Base-by-base conservation (phyloP, 140 eudicot genomes). In the Erigeron philadelphicus region DNA sequence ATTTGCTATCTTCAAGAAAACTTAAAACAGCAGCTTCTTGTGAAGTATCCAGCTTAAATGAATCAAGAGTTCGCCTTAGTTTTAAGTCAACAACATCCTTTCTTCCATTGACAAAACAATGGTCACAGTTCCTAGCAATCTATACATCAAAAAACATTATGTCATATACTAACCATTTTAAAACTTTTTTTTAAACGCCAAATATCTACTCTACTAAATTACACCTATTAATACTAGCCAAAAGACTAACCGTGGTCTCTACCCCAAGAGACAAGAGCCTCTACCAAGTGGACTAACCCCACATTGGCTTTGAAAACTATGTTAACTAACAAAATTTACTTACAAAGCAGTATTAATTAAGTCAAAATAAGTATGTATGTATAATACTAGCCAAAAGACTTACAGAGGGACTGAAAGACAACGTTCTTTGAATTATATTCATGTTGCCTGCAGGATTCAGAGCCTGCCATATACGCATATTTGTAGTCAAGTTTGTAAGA, bases 401-500 rank as follows among this genome's bases (percentile, higher is more conserved):
- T 70, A 79, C 79, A 21, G 49, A 8, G 13, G 82, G 45, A 75
- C 60, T 45, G 18, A 41, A 48, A 17, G 78, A 71, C 64, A 87
- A 79, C 5, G 83, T 75, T 25, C 18, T 74, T 16, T 61, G 41
- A 45, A 84, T 71, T 45, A 87, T 52, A 25, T 60, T 61, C 75
- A 71, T 50, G 76, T 76, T 79, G 9, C 44, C 76, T 9, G 67
- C 49, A 5, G 81, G 48, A 48, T 75, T 70, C 64, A 87, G 71
- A 18, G 89, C 87, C 15, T 55, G 60, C 92, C 95, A 88, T 64
- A 88, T 88, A n/a, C 89, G 88, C 7, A 46, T 64, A 67, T 83
- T 79, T 38, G 95, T 88, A 0, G 80, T 79, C 74, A 85, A 50
- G 38, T 77, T 77, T 19, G 71, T 68, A 1, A 70, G 67, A 56